phyloP scores from a whole-genome alignment of 345 rosid genomes.

The Hibiscus syriacus region DNA sequence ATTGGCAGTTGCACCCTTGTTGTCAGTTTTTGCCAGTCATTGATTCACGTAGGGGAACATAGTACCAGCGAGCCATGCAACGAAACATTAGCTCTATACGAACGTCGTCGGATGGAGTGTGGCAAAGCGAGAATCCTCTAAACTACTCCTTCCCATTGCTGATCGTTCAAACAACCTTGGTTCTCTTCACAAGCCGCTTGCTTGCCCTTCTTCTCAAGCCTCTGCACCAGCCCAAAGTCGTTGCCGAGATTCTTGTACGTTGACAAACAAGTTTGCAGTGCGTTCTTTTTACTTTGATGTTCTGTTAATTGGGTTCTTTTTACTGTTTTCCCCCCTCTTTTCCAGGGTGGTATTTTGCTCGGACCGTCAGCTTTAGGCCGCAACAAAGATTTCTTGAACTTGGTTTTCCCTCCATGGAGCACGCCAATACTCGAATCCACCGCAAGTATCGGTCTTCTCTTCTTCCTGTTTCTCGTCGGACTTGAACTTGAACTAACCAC shows the following conservation, averaged over 20 bases:
- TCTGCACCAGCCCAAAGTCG: slow-evolving; percentile 36
- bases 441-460: slow-evolving; percentile 55
- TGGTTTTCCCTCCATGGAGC: slow-evolving; percentile 47
- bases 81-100: neutral
- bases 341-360: slow-evolving; percentile 46
- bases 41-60: too few relatives aligned
- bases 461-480: slow-evolving; percentile 56
- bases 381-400: slow-evolving; percentile 29
- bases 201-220: slow-evolving; percentile 29
- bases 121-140: slow-evolving; percentile 45
- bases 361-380: slow-evolving; percentile 57
- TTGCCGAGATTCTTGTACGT: slow-evolving; percentile 32
- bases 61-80: neutral
- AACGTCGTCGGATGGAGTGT: slow-evolving; percentile 22
- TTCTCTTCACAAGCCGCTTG: slow-evolving; percentile 24
- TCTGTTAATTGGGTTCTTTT: neutral
- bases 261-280: neutral
- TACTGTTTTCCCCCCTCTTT: neutral
- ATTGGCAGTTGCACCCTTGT: neutral
- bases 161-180: slow-evolving; percentile 20
- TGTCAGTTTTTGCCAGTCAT: neutral
- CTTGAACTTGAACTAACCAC: slow-evolving; percentile 49
- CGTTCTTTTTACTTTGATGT: neutral
- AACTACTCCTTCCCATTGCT: slow-evolving; percentile 29
- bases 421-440: slow-evolving; percentile 43